phyloP scores from a whole-genome alignment of 2,329 filamentous ascomycete genomes.

The Aspergillus oerlinghausenensis region DNA sequence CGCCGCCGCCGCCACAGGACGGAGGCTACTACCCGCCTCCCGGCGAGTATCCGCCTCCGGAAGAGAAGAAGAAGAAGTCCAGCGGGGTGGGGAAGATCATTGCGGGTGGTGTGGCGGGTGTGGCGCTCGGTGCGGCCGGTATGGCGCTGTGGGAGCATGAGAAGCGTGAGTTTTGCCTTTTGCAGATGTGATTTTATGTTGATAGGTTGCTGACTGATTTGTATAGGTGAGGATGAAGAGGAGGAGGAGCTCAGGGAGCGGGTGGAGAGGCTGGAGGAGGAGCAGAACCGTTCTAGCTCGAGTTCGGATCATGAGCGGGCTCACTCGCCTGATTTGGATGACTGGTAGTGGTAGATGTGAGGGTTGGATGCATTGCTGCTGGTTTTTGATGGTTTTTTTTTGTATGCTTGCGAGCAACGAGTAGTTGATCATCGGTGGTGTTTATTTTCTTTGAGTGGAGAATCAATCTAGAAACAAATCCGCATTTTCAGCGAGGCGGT shows the following conservation, averaged over 20 bases:
- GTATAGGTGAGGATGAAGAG: conserved; percentile 2
- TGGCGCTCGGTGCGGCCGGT: conserved; percentile 53
- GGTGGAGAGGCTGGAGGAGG: conserved; percentile 3
- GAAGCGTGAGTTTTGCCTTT: conserved; percentile 42
- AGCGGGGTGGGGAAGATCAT: conserved; percentile 50
- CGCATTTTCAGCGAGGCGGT: not conserved
- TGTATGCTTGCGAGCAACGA: not conserved
- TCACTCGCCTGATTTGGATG: not conserved
- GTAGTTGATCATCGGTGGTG: not conserved
- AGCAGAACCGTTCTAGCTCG: not conserved
- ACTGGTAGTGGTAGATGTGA: not conserved
- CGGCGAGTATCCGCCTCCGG: conserved; percentile 8
- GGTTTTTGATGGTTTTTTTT: not conserved
- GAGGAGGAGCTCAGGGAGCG: conserved; percentile 3
- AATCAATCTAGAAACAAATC: not conserved
- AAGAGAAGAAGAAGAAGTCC: conserved; percentile 36
- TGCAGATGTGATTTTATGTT: not conserved
- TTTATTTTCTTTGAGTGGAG: not conserved
- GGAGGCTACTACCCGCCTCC: conserved; percentile 14
- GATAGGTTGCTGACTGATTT: not conserved
- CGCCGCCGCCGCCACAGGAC: conserved; percentile 12
- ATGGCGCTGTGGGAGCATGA: conserved; percentile 56
- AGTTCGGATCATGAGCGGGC: conserved; percentile 10
- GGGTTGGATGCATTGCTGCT: not conserved
- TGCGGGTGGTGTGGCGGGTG: conserved; percentile 54